Base-by-base conservation (phyloP, 2,329 filamentous ascomycete species). In the Aspergillus vadensis region DNA sequence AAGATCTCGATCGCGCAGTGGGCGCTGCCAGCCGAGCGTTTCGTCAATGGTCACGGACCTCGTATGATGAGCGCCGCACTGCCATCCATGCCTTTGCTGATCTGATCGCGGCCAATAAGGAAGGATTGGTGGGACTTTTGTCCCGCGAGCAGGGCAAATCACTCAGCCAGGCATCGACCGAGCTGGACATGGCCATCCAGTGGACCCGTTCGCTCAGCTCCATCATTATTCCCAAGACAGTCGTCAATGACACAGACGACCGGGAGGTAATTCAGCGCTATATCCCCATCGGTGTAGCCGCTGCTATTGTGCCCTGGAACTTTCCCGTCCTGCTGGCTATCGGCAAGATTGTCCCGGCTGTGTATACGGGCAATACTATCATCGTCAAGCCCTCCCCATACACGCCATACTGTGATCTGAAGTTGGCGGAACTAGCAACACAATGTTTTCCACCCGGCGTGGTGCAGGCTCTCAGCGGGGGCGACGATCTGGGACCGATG, bases 241-340 rank as follows among this genome's bases (percentile, higher is more conserved):
- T 82, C 60, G 72, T 84, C 57, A 77, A 79, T 63, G 82, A 85
- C 39, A 79, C 79, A 53, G 77, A 79, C 12, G 75, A 75, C 10
- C 61, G 61, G 23, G 66, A 70, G 48, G 63, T 77, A 12, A 63
- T 75, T 32, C 69, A 74, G 55, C 70, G 74, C n/a, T 73, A 77
- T 57, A 73, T 69, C 0, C 77, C 78, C 0, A 61, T 80, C 2
- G 77, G 77, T 4, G 74, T 80, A 14, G 66, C 80, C 1, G 83
- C 77, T 12, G 85, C 81, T 60, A 87, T 87, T 65, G 82, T 83
- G 23, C 85, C 85, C 1, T 88, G 86, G 85, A 88, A 88, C 70
- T 87, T 72, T 63, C 76, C 78, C 4, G 60, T 78, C 10, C 54
- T 74, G 19, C 61, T 79, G 21, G 77, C 79, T 12, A 77, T 79